Evolutionary conservation across 176 grass and related monocot genomes (phyloP).

Genomic region (Canna indica): DNA sequence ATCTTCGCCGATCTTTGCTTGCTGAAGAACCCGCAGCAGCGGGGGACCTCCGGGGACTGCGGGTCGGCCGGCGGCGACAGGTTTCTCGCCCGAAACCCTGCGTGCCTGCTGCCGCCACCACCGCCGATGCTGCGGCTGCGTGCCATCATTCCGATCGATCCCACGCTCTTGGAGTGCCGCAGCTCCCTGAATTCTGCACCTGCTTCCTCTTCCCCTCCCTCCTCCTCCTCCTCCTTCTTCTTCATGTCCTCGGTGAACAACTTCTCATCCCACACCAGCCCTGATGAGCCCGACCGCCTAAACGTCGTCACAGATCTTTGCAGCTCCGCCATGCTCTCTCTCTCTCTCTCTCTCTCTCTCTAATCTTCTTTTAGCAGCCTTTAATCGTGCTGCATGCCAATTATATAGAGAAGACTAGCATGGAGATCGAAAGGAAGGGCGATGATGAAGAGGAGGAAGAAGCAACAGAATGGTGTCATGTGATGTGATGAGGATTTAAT

Average conservation of each 20-base stretch:
- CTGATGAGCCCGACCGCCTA: background rate
- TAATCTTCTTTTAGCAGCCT: background rate
- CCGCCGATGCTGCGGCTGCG: constrained; percentile 3
- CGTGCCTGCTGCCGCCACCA: background rate
- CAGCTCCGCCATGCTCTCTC: background rate
- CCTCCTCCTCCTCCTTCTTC: background rate
- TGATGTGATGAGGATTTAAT: too few species aligned
- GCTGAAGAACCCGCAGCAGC: constrained; percentile 3
- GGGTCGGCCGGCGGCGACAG: background rate
- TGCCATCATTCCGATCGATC: background rate
- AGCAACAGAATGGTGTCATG: too few species aligned
- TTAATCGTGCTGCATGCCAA: background rate
- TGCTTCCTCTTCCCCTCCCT: background rate
- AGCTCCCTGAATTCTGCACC: background rate
- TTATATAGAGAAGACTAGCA: too few species aligned
- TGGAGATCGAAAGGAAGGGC: background rate
- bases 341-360: background rate
- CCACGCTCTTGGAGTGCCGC: background rate
- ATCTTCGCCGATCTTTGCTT: background rate
- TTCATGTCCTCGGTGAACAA: background rate
- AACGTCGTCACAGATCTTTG: constrained; percentile 6
- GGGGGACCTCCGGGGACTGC: constrained; percentile 2
- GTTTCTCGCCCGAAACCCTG: background rate
- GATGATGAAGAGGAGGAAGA: background rate
- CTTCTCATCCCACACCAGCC: constrained; percentile 1